A percentile compares a stretch with the other conserved stretches of the same genome.
Evolutionary conservation across 441 rosid genomes (phyloP).

Genomic region (Erysimum cheiri): DNA sequence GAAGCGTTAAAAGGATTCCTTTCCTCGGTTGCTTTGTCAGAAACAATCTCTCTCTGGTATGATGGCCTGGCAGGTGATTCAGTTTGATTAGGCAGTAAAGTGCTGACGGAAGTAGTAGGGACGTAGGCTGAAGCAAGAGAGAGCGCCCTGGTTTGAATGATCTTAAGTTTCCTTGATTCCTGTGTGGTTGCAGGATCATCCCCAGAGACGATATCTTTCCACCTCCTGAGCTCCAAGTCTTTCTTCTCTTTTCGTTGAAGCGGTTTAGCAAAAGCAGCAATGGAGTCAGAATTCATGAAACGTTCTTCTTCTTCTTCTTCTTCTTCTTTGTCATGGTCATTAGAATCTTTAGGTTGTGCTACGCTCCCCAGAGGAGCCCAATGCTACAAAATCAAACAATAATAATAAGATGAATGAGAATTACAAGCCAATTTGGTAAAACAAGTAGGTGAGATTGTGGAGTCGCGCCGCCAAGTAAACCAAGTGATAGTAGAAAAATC

Average conservation of each 20-base stretch:
- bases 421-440: not conserved
- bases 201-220: slow-evolving; percentile 56
- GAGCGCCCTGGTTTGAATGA: slow-evolving; percentile 19
- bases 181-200: slow-evolving; percentile 41
- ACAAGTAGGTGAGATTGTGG: not conserved
- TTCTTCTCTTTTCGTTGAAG: slow-evolving; percentile 76
- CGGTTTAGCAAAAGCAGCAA: slow-evolving; percentile 73
- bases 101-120: slow-evolving; percentile 35
- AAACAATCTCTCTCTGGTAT: slow-evolving; percentile 32
- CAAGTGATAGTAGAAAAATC: not conserved
- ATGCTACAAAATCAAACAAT: slow-evolving; percentile 55
- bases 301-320: slow-evolving; percentile 51
- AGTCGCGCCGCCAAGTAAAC: not conserved
- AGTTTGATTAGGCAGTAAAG: slow-evolving; percentile 16
- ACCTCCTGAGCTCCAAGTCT: slow-evolving; percentile 55
- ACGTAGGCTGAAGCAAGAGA: slow-evolving; percentile 35
- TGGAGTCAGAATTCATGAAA: slow-evolving; percentile 44
- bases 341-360: slow-evolving; percentile 27
- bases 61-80: slow-evolving; percentile 41
- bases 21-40: slow-evolving; percentile 33
- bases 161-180: slow-evolving; percentile 36
- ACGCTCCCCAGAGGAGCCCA: slow-evolving; percentile 53
- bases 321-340: slow-evolving; percentile 29
- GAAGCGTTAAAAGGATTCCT: slow-evolving; percentile 37
- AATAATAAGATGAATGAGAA: not conserved